Evolutionary conservation across 768 basidiomycete genomes (phyloP).

Genomic region (Boletus eberwhitei): DNA sequence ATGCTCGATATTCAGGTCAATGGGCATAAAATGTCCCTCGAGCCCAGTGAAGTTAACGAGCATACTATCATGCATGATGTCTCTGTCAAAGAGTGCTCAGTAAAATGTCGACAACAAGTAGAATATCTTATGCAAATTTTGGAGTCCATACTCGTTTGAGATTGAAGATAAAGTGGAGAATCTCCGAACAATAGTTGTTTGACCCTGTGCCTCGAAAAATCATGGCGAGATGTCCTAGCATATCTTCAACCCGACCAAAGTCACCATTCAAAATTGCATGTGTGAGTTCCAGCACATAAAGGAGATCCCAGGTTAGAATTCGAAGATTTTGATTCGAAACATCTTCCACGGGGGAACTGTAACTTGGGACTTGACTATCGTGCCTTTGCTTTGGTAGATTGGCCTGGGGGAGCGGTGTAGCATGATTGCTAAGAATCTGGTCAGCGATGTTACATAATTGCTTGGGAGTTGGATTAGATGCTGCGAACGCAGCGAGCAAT

Average conservation of each 20-base stretch:
- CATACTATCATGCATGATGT: constrained; percentile 10
- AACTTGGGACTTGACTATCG: too few relatives aligned
- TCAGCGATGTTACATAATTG: not conserved
- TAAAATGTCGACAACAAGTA: too few relatives aligned
- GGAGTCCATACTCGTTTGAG: constrained; percentile 34
- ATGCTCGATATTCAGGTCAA: constrained; percentile 40
- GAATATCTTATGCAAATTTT: constrained; percentile 16
- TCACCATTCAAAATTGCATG: constrained; percentile 30
- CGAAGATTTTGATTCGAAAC: constrained; percentile 21
- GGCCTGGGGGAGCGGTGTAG: not conserved
- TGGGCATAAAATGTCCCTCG: constrained; percentile 33
- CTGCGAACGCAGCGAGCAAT: constrained; percentile 2
- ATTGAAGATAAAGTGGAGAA: constrained; percentile 18
- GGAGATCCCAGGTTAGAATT: constrained; percentile 29
- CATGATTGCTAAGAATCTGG: not conserved
- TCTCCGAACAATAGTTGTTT: constrained; percentile 19
- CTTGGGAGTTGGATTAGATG: constrained; percentile 17
- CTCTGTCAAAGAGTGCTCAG: too few relatives aligned
- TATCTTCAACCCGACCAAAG: constrained; percentile 32
- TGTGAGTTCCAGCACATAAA: constrained; percentile 30
- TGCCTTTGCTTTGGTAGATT: not conserved
- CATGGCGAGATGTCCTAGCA: constrained; percentile 12
- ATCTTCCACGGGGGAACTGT: too few relatives aligned
- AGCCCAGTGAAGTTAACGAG: constrained; percentile 34
- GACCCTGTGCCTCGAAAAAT: constrained; percentile 19